Conservation (phyloP, 192 early-diverging fungal species). For the Coemansia sp. region DNA sequence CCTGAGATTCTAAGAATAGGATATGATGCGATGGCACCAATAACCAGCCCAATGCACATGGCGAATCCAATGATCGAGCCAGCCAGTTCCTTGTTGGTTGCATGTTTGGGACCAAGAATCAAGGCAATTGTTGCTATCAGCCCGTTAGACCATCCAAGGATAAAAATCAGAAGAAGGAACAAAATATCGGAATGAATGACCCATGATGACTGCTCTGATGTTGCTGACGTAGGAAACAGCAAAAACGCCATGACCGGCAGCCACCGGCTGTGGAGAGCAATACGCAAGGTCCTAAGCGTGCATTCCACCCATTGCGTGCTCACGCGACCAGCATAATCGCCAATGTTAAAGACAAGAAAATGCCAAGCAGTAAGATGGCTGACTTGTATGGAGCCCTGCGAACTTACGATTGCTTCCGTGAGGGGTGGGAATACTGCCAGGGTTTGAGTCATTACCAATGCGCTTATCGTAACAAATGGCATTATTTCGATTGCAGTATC, state of each 20-base stretch:
- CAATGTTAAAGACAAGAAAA: constrained; percentile 71
- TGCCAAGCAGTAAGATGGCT: constrained; percentile 59
- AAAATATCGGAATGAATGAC: constrained; percentile 40
- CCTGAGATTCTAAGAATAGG: constrained; percentile 39
- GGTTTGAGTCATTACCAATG: constrained; percentile 63
- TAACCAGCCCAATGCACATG: constrained; percentile 63
- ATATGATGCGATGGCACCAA: constrained; percentile 59
- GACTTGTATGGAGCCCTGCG: constrained; percentile 19
- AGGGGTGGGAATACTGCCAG: constrained; percentile 73
- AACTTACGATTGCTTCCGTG: constrained; percentile 61
- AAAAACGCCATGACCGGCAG: constrained; percentile 57
- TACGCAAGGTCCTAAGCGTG: constrained; percentile 32
- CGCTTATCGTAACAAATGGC: constrained; percentile 43
- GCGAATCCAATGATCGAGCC: constrained; percentile 71
- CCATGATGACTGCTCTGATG: constrained; percentile 7
- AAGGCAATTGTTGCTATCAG: constrained; percentile 63
- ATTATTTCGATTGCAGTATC: constrained; percentile 19
- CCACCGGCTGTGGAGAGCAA: constrained; percentile 33
- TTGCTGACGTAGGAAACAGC: constrained; percentile 41
- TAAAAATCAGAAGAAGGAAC: constrained; percentile 53
- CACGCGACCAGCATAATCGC: constrained; percentile 67
- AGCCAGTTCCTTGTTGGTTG: constrained; percentile 58
- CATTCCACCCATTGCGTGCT: constrained; percentile 50
- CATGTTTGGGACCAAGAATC: constrained; percentile 56
- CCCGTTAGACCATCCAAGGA: constrained; percentile 67